Evolutionary conservation across 2,329 filamentous ascomycete genomes (phyloP).

Genomic region (Aspergillus flavus): DNA sequence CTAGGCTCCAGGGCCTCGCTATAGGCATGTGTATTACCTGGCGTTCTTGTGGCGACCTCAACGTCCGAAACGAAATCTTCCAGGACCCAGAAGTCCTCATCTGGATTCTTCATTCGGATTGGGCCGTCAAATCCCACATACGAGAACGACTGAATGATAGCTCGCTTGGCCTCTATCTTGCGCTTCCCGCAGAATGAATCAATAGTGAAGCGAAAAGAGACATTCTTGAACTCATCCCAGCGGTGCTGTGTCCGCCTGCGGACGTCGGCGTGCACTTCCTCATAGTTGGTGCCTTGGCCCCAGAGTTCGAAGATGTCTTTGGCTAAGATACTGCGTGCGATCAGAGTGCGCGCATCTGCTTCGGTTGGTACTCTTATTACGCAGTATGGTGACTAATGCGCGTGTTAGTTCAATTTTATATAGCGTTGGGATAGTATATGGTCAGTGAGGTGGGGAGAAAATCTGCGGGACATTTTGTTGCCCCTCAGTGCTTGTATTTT

Average conservation of each 20-base stretch:
- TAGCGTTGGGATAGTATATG: constrained; percentile 7
- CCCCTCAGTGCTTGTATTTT: neutral
- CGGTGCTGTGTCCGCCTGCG: constrained; percentile 59
- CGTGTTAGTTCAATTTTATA: constrained; percentile 10
- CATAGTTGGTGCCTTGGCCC: constrained; percentile 70
- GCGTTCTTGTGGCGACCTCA: constrained; percentile 13
- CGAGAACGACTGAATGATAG: constrained; percentile 78
- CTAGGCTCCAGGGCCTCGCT: constrained; percentile 57
- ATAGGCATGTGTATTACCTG: constrained; percentile 8
- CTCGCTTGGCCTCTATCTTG: constrained; percentile 62
- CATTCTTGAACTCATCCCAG: constrained; percentile 67
- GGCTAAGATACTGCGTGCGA: constrained; percentile 76
- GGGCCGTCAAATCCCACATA: constrained; percentile 78
- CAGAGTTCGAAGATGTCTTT: constrained; percentile 88
- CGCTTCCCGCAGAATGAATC: constrained; percentile 81
- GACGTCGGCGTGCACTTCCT: constrained; percentile 69
- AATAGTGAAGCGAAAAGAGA: constrained; percentile 80
- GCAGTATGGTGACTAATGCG: constrained; percentile 79
- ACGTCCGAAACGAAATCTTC: constrained; percentile 71
- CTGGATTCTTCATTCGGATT: constrained; percentile 73
- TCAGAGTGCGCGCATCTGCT: constrained; percentile 65
- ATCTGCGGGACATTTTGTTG: neutral
- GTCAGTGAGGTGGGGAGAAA: constrained; percentile 2
- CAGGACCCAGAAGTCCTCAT: constrained; percentile 76
- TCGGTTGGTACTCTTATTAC: constrained; percentile 70